These are phyloP conservation scores for Ophiostoma quercus DNA, from an alignment of 2,329 filamentous ascomycete species.

Conservation along the genomic window DNA sequence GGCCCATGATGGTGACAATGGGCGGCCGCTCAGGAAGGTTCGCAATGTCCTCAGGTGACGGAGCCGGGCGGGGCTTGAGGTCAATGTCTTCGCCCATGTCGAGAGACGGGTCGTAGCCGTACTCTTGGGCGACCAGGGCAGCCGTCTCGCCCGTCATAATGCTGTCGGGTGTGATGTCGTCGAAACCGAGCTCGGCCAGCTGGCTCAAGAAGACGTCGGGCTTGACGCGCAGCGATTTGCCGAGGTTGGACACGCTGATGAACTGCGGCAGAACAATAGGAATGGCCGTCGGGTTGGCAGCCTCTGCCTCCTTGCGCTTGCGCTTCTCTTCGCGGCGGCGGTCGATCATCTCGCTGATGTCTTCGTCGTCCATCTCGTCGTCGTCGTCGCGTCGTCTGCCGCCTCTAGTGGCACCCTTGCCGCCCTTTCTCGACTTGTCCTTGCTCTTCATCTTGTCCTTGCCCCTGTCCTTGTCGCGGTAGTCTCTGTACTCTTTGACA, in stretches of 20 bases:
- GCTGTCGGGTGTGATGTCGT: constrained; percentile 74
- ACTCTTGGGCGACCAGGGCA: constrained; percentile 84
- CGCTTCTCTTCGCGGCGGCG: constrained; percentile 42
- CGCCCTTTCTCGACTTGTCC: constrained; percentile 1
- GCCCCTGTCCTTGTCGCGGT: constrained; percentile 5
- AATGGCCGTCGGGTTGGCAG: constrained; percentile 40
- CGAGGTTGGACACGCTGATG: constrained; percentile 81
- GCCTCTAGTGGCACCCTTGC: neutral
- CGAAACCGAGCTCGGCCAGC: constrained; percentile 81
- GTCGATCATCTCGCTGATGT: constrained; percentile 31
- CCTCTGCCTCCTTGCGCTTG: constrained; percentile 37
- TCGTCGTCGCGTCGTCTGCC: constrained; percentile 33
- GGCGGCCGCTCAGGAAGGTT: constrained; percentile 71
- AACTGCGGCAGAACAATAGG: constrained; percentile 79
- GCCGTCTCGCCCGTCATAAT: constrained; percentile 88
- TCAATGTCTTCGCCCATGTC: constrained; percentile 63
- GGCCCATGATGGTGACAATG: constrained; percentile 98
- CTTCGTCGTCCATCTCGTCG: constrained; percentile 37
- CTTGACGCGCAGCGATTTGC: constrained; percentile 66
- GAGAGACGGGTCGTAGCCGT: constrained; percentile 80
- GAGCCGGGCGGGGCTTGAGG: constrained; percentile 62
- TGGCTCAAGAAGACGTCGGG: constrained; percentile 66
- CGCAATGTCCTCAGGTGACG: constrained; percentile 62
- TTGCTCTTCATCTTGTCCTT: neutral
- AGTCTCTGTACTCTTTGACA: neutral